Conservation (phyloP, 2,329 filamentous ascomycete species). For the Cylindrodendrum hubeiense region DNA sequence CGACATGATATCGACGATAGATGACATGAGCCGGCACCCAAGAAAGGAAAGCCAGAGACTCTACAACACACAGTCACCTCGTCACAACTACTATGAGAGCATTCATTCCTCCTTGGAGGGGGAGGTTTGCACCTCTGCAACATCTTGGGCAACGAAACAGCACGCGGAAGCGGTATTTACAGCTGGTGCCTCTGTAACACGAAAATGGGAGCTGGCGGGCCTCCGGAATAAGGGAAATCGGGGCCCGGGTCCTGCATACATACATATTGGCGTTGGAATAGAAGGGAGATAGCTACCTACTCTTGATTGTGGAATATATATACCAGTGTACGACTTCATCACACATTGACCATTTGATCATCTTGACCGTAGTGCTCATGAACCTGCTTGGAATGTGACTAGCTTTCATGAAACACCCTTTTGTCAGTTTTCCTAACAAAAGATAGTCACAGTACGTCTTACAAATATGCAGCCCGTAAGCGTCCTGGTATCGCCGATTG, state of each 20-base stretch:
- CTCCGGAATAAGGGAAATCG: conserved; percentile 12
- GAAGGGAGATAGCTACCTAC: conserved; percentile 34
- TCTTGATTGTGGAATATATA: conserved; percentile 28
- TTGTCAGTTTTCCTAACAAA: not conserved
- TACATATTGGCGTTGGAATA: conserved; percentile 45
- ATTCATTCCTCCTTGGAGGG: not conserved
- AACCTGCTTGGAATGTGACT: not conserved
- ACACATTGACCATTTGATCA: conserved; percentile 7
- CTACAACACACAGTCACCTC: not conserved
- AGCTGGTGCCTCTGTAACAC: conserved; percentile 34
- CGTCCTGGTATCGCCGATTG: not conserved
- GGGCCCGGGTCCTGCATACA: conserved; percentile 29
- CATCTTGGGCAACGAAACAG: conserved; percentile 22
- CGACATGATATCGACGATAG: conserved; percentile 29
- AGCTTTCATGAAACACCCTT: not conserved
- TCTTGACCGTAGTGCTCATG: not conserved
- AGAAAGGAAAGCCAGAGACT: not conserved
- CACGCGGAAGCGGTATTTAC: conserved; percentile 32
- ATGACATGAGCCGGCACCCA: conserved; percentile 12
- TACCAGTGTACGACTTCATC: conserved; percentile 27
- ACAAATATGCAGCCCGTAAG: no score
- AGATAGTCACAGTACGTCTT: not conserved
- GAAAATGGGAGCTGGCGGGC: conserved; percentile 27
- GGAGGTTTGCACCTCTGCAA: not conserved
- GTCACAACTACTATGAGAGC: conserved; percentile 5